phyloP scores from a whole-genome alignment of 805 yeast genomes.

The Saturnispora bothae region DNA sequence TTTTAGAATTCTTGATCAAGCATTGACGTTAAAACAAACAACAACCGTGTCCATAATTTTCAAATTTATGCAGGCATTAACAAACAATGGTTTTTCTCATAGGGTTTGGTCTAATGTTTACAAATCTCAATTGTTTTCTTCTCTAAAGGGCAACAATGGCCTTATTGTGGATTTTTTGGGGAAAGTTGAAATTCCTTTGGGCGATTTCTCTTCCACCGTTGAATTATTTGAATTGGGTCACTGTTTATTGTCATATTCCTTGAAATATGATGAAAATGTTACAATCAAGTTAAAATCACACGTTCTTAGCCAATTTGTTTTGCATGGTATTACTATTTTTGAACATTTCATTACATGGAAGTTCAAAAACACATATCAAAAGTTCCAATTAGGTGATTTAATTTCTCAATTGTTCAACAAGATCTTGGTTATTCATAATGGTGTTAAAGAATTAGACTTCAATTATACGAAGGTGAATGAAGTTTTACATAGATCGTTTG shows the following conservation, averaged over 20 bases:
- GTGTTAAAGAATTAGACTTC: slow-evolving; percentile 32
- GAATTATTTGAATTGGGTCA: slow-evolving; percentile 46
- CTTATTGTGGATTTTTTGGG: slow-evolving; percentile 52
- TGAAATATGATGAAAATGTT: slow-evolving; percentile 29
- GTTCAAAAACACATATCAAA: slow-evolving; percentile 45
- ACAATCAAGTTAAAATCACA: slow-evolving; percentile 37
- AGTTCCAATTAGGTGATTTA: slow-evolving; percentile 47
- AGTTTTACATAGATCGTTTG: slow-evolving; percentile 42
- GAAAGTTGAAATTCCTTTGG: slow-evolving; percentile 59
- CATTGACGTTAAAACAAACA: slow-evolving; percentile 45
- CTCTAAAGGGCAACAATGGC: slow-evolving; percentile 46
- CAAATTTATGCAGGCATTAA: slow-evolving; percentile 37
- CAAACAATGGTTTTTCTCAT: slow-evolving; percentile 39
- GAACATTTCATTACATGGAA: slow-evolving; percentile 70
- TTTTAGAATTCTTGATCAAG: slow-evolving; percentile 57
- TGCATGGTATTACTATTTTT: slow-evolving; percentile 54
- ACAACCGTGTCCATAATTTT: slow-evolving; percentile 35
- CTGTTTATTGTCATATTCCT: slow-evolving; percentile 41
- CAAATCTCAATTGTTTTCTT: slow-evolving; percentile 54
- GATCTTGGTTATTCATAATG: slow-evolving; percentile 43
- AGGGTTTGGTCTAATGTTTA: slow-evolving; percentile 74
- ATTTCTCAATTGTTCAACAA: slow-evolving; percentile 45
- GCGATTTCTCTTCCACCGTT: slow-evolving; percentile 55
- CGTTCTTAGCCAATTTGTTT: slow-evolving; percentile 43
- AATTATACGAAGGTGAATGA: slow-evolving; percentile 35